Base-by-base conservation (phyloP, 108 stramenopile species). In the Cyclostephanos tholiformis region DNA sequence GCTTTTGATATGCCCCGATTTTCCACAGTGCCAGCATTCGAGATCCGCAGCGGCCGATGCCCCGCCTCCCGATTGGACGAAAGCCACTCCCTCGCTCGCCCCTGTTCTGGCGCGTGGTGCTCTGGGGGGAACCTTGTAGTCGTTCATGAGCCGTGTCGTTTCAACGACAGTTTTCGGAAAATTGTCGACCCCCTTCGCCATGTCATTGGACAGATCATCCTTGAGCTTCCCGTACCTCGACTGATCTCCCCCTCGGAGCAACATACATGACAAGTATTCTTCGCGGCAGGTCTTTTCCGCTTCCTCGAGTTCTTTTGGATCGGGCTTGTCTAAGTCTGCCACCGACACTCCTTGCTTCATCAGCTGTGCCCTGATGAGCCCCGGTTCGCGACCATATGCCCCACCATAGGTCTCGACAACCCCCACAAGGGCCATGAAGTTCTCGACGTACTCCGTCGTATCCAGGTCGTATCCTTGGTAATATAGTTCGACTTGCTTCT, bases 361-460 rank as follows among this genome's bases (percentile, higher is more conserved):
- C 38, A 58, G 30, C 30, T 58, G 22, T 12, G 19, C 20, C 1
- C 1, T 4, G 1, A 58, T 14, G 2, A 58, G 57, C 4, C 57
- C 32, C 46, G 65, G 65, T 6, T 65, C 65, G 3, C 26, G 27
- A 13, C 20, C 12, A 44, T 26, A 65, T 0, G 26, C 46, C 2
- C 65, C 65, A n/a, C 65, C 65, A 25, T 65, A 65, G 8, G 65
- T 65, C 44, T 65, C 46, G 26, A 65, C 65, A 0, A 65, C 46
- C 0, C 65, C 32, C 23, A 65, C 29, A 1, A 25, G 25, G 2
- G 17, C 65, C n/a, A 17, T 7, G 39, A 63, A 63, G 38, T 32
- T 0, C 39, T 63, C 62, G 17, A 63, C 9, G 32, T 49, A 65
- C 23, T 65, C 64, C 30, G 22, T 65, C 1, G 2, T 65, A 1